Evolutionary conservation across 169 alveolate genomes (phyloP).

Genomic region (Eimeria sp.): DNA sequence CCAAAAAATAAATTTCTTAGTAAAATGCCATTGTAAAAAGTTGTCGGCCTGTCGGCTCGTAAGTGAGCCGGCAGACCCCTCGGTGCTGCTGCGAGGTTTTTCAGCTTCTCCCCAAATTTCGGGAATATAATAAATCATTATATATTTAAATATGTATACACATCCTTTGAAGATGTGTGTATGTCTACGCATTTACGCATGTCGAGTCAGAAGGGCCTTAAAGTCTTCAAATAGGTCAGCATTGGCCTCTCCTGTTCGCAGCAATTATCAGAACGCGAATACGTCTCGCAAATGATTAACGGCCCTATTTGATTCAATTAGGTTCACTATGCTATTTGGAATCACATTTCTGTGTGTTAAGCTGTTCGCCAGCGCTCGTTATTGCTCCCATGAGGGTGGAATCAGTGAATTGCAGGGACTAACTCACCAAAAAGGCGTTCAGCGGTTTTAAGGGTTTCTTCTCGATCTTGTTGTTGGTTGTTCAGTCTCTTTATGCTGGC

Average conservation of each 20-base stretch:
- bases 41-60: background rate
- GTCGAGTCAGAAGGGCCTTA: slow-evolving; percentile 87
- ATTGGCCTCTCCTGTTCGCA: slow-evolving; percentile 86
- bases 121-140: background rate
- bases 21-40: background rate
- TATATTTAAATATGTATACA: background rate
- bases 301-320: background rate
- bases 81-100: background rate
- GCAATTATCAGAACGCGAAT: background rate
- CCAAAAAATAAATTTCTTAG: background rate
- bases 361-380: background rate
- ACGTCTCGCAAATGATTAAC: background rate
- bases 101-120: background rate
- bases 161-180: background rate
- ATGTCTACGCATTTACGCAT: slow-evolving; percentile 72
- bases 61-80: background rate
- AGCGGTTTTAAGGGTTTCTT: slow-evolving; percentile 83
- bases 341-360: background rate
- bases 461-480: slow-evolving; percentile 90
- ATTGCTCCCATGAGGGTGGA: background rate
- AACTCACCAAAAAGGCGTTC: slow-evolving; percentile 78
- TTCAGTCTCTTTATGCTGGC: slow-evolving; percentile 91
- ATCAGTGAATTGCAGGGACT: background rate
- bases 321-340: background rate
- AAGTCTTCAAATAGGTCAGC: slow-evolving; percentile 89